These are phyloP conservation scores for Populus deltoides DNA, from an alignment of 345 rosid genomes.

Conservation along the genomic window DNA sequence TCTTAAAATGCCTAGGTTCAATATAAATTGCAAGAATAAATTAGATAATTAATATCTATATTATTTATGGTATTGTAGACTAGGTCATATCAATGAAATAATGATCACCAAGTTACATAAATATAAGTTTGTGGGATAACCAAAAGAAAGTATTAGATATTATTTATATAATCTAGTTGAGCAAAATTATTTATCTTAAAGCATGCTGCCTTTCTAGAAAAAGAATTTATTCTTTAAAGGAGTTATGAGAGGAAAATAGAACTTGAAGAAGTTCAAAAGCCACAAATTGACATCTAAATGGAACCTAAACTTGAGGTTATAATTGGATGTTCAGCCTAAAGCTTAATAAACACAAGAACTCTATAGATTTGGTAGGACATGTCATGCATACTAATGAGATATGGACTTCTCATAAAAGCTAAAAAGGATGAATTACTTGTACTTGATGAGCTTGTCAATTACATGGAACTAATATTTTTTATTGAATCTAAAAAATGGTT, in stretches of 20 bases:
- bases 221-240: neutral
- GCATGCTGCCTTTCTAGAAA: neutral
- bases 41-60: neutral
- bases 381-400: neutral
- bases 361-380: too few species aligned
- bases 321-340: too few species aligned
- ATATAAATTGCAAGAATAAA: neutral
- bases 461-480: neutral
- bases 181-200: neutral
- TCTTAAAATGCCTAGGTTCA: too few species aligned
- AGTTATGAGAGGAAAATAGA: neutral
- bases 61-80: too few species aligned
- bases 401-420: neutral
- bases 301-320: neutral
- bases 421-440: neutral
- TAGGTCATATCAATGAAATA: neutral
- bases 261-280: neutral
- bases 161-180: neutral
- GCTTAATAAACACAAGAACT: too few species aligned
- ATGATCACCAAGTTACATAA: neutral
- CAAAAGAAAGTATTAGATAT: neutral
- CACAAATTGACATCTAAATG: neutral
- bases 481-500: conserved; percentile 1
- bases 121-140: neutral
- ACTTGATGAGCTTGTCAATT: conserved; percentile 11